Evolutionary conservation across 306 rosid genomes (phyloP), one percentile per base, ranked within the genome.

Genomic region (Lathyrus tuberosus): DNA sequence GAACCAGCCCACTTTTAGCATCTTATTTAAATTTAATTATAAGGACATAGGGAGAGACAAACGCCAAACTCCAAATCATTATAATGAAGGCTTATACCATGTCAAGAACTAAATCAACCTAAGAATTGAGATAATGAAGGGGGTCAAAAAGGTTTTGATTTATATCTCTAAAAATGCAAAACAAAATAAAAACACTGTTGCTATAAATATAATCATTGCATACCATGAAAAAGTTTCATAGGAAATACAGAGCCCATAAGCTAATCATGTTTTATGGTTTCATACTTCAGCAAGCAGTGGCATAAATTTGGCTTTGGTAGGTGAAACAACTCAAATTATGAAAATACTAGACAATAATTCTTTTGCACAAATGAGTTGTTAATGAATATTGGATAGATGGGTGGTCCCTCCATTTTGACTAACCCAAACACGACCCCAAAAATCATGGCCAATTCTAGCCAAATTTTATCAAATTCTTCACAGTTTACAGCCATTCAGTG

Each of bases 301-400:
- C 46, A 35, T 47, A 8, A 61, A 46, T 12, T 63, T 71, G 35
- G 75, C 57, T 28, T 28, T 30, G 59, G 67, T 58, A 30, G 68
- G 22, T 16, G 33, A 47, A 71, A 28, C 58, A 43, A 42, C 43
- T 59, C 13, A 44, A 46, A 59, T 59, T 30, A 43, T 11, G 53
- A 20, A 43, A 65, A 43, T 24, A 43, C 58, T 15, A 65, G 56
- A 44, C 42, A 4, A 46, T 38, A 46, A 47, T 46, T 44, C 2
- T 24, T 65, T 64, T 44, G 12, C 14, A n/a, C 14, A 1, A 65
- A 24, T 24, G 17, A 17, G 49, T 5, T 64, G 38, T 24, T 42
- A 40, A 7, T 8, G 22, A 65, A 11, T 44, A 18, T 26, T 43
- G 30, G 30, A 47, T 46, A 47, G 40, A 46, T 24, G 58, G 38